Evolutionary conservation across 345 rosid species (phyloP), one percentile per base, ranked within the genome.

Genomic region (Pugionium dolabratum): DNA sequence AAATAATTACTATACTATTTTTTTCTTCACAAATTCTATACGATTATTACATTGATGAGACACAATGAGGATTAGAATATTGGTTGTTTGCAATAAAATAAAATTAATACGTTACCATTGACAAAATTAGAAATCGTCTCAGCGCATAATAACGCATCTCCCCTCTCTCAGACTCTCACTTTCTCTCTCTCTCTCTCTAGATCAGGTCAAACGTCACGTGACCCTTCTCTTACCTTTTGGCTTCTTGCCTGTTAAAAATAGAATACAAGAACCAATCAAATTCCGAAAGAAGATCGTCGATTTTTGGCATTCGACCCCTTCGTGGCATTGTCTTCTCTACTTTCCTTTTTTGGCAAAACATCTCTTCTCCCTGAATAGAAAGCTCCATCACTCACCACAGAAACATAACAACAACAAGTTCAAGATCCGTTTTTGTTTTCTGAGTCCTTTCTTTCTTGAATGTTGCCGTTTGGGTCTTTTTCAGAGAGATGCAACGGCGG

Each of bases 401-500:
- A 71, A 48, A 8, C 43, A 54, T 1, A 53, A 26, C 1, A 18
- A 29, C 2, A 44, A 46, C 3, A 70, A 52, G 54, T 55, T 58
- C 55, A 65, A 65, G 72, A 66, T 73, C 72, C 67, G 46, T 25
- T 64, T 64, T 55, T 4, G 48, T 54, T 54, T 54, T 55, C 30
- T 31, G 64, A 63, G 39, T 31, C 51, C 9, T 9, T 30, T 64
- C 7, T 53, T 47, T 28, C 32, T 54, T 64, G 59, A 9, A 56
- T 71, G 75, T 48, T 55, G 2, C 9, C 32, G 51, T 55, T 47
- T 47, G 57, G 26, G 4, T 71, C 48, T 28, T 51, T 35, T 34
- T 25, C 31, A 72, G 27, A 60, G 64, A 54, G 67, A 74, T 74
- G 73, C 68, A 71, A 4, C 70, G 78, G 18, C 62, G 84, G 72